Percentiles rank a stretch among this genome's conserved stretches.
These are phyloP conservation scores for Pleurotus platypus DNA, from an alignment of 768 basidiomycete species.

Conservation along the genomic window DNA sequence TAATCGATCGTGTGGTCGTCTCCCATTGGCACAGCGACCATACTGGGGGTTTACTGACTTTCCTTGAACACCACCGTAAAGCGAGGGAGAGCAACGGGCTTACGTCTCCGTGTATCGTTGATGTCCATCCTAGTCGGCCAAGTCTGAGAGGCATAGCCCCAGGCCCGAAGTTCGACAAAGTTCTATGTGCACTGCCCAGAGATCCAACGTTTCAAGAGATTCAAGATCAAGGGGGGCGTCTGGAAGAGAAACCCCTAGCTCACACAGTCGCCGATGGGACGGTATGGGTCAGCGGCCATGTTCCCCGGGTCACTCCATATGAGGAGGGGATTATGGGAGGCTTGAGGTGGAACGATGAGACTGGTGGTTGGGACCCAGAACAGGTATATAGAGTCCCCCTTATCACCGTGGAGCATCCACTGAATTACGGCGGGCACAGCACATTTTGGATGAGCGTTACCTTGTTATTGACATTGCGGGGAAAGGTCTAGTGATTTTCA, in stretches of 20 bases:
- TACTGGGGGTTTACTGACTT: slow-evolving; percentile 69
- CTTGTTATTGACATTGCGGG: slow-evolving; percentile 73
- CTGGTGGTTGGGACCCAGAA: slow-evolving; percentile 49
- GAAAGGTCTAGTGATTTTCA: slow-evolving; percentile 80
- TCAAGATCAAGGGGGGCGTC: slow-evolving; percentile 43
- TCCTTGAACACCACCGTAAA: slow-evolving; percentile 43
- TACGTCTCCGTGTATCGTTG: slow-evolving; percentile 44
- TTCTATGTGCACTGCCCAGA: slow-evolving; percentile 55
- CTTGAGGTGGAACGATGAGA: slow-evolving; percentile 51
- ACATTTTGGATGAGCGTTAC: slow-evolving; percentile 84
- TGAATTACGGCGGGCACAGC: slow-evolving; percentile 31
- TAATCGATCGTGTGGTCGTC: slow-evolving; percentile 61
- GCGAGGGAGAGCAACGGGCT: slow-evolving; percentile 6
- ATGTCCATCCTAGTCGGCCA: slow-evolving; percentile 78
- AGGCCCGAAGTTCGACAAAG: slow-evolving; percentile 52
- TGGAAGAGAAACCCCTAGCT: slow-evolving; percentile 55
- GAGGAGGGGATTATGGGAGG: slow-evolving; percentile 70
- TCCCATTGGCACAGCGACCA: slow-evolving; percentile 83
- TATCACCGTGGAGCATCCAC: neutral
- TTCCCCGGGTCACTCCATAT: slow-evolving; percentile 64
- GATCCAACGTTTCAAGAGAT: slow-evolving; percentile 77
- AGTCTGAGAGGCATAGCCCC: slow-evolving; percentile 70
- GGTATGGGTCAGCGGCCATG: slow-evolving; percentile 79
- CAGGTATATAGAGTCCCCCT: slow-evolving; percentile 32
- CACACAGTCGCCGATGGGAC: slow-evolving; percentile 63